These are phyloP conservation scores for Adansonia madagascariensis DNA, from an alignment of 441 rosid species.

Conservation along the genomic window DNA sequence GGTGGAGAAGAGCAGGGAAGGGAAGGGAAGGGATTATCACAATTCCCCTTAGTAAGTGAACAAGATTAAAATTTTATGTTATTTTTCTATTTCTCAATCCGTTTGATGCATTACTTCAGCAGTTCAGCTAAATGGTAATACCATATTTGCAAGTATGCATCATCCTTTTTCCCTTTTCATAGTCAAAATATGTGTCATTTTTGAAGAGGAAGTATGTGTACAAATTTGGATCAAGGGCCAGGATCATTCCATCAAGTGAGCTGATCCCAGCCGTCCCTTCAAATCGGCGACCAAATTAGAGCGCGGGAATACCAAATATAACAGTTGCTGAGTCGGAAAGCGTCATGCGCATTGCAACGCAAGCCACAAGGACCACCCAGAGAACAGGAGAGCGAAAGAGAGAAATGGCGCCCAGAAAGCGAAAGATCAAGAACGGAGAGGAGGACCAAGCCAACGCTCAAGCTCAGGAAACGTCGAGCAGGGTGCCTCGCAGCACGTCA, in stretches of 20 bases:
- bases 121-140: no score
- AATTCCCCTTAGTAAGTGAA: no score
- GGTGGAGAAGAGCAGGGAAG: no score
- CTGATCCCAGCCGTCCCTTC: conserved; percentile 43
- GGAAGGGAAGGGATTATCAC: no score
- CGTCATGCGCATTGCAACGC: conserved; percentile 12
- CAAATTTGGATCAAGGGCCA: conserved; percentile 16
- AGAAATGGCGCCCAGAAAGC: conserved; percentile 72
- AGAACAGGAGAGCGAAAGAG: neutral
- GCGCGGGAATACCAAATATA: conserved; percentile 40
- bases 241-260: neutral
- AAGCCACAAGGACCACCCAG: neutral
- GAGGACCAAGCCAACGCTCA: conserved; percentile 35
- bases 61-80: no score
- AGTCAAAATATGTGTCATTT: no score
- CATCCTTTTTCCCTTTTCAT: no score
- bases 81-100: no score
- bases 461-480: conserved; percentile 19
- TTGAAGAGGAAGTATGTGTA: no score
- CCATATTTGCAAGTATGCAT: no score
- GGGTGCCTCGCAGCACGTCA: conserved; percentile 63
- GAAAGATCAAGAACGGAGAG: conserved; percentile 36
- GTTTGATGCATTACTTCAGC: no score
- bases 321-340: neutral
- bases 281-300: conserved; percentile 15